A percentile compares a stretch with the other conserved stretches of the same genome.
Conservation (phyloP, 805 yeast species). For the Clavispora carvajalis region DNA sequence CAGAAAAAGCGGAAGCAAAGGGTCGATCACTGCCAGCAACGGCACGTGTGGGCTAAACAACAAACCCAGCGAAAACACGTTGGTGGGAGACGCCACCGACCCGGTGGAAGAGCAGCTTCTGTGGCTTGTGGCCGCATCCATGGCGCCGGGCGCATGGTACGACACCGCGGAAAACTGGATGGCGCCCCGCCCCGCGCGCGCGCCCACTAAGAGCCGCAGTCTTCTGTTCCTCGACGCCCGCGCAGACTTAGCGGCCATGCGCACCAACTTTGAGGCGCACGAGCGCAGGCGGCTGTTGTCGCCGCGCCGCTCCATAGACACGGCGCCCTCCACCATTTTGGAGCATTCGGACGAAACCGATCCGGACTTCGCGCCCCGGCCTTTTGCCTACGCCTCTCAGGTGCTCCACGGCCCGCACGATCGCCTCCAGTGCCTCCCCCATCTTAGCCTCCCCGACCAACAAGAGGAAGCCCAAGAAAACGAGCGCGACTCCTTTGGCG, state of each 20-base stretch:
- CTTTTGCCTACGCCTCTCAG: too few species aligned
- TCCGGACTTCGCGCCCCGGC: too few species aligned
- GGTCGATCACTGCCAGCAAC: too few species aligned
- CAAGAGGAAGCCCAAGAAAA: too few species aligned
- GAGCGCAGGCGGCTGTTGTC: background rate
- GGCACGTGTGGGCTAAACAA: background rate
- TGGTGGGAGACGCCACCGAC: background rate
- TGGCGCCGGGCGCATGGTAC: conserved; percentile 4
- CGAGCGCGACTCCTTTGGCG: background rate
- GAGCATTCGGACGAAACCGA: background rate
- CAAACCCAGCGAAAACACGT: background rate
- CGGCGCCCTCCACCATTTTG: background rate
- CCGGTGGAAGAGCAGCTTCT: background rate
- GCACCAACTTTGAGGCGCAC: background rate
- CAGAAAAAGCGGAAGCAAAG: too few species aligned
- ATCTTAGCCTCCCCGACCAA: too few species aligned
- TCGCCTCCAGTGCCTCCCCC: too few species aligned
- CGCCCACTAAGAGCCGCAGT: background rate
- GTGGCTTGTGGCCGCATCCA: conserved; percentile 1
- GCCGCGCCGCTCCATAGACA: background rate
- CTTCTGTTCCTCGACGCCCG: background rate
- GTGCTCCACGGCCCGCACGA: too few species aligned
- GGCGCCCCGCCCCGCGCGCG: conserved; percentile 2
- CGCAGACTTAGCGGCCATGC: conserved; percentile 2
- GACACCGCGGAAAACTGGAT: conserved; percentile 13